Evolutionary conservation across 1,284 basidiomycete species (phyloP).

Genomic region (Malassezia obtusa): DNA sequence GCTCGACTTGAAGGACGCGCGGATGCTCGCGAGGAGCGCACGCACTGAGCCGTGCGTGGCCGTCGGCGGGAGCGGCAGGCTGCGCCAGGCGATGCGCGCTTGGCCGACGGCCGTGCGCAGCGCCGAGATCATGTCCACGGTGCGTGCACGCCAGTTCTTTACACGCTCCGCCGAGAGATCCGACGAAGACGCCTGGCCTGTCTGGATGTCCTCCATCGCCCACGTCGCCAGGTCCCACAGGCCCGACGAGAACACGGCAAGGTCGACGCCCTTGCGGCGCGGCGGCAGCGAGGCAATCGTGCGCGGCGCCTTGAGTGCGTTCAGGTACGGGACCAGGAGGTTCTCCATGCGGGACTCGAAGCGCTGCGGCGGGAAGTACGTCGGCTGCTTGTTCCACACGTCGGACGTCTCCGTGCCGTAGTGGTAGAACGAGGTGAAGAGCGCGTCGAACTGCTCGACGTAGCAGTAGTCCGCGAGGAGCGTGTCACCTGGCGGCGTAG

Average conservation of each 20-base stretch:
- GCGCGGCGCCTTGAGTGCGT: neutral
- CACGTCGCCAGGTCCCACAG: constrained; percentile 49
- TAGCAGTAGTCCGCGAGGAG: constrained; percentile 49
- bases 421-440: constrained; percentile 48
- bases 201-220: constrained; percentile 45
- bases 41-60: constrained; percentile 27
- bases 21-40: constrained; percentile 25
- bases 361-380: constrained; percentile 45
- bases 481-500: constrained; percentile 22
- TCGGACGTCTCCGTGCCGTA: constrained; percentile 48
- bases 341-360: constrained; percentile 48
- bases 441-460: constrained; percentile 42
- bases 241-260: constrained; percentile 46
- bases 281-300: constrained; percentile 10
- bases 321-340: constrained; percentile 42
- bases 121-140: constrained; percentile 36
- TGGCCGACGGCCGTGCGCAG: constrained; percentile 18
- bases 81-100: constrained; percentile 30
- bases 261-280: constrained; percentile 38
- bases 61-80: constrained; percentile 24
- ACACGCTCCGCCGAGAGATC: constrained; percentile 43
- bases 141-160: constrained; percentile 44
- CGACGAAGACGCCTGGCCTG: constrained; percentile 25
- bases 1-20: neutral
- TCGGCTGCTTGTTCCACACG: constrained; percentile 40